Evolutionary conservation across 805 yeast genomes (phyloP).

Genomic region (Metschnikowia sp.): DNA sequence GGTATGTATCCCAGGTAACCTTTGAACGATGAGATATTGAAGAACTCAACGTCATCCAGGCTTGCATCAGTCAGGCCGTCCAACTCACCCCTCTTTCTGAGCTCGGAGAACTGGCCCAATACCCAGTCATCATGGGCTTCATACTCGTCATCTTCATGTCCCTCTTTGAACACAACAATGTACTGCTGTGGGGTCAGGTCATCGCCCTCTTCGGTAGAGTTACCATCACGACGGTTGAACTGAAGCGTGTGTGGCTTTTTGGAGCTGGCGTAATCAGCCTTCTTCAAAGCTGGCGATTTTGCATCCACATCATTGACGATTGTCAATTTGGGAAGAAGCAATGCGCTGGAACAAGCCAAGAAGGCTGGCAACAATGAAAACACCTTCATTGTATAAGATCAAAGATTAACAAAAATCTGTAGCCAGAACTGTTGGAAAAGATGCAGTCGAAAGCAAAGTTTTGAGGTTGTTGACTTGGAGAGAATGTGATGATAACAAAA

Average conservation of each 20-base stretch:
- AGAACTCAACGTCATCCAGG: conserved; percentile 3
- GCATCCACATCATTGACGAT: not conserved
- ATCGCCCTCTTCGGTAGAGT: too few relatives aligned
- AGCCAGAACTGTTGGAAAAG: too few relatives aligned
- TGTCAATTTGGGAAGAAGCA: conserved; percentile 1
- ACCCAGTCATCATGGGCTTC: conserved; percentile 13
- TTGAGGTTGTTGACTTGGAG: too few relatives aligned
- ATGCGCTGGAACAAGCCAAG: conserved; percentile 5
- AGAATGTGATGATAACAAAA: too few relatives aligned
- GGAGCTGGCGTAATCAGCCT: too few relatives aligned
- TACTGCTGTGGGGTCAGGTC: not conserved
- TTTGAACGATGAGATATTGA: conserved; percentile 10
- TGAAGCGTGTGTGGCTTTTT: too few relatives aligned
- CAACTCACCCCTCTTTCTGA: conserved; percentile 23
- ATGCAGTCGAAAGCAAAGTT: too few relatives aligned
- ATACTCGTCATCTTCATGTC: conserved; percentile 5
- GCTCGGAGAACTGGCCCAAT: conserved; percentile 1
- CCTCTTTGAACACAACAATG: conserved; percentile 16
- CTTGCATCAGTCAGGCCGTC: conserved; percentile 9
- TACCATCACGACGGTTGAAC: not conserved
- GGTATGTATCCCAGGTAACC: conserved; percentile 23
- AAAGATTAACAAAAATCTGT: too few relatives aligned
- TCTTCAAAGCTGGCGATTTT: not conserved
- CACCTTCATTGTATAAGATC: too few relatives aligned
- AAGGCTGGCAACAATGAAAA: not conserved